Conservation (phyloP, 306 rosid species). For the Prunus mume region DNA sequence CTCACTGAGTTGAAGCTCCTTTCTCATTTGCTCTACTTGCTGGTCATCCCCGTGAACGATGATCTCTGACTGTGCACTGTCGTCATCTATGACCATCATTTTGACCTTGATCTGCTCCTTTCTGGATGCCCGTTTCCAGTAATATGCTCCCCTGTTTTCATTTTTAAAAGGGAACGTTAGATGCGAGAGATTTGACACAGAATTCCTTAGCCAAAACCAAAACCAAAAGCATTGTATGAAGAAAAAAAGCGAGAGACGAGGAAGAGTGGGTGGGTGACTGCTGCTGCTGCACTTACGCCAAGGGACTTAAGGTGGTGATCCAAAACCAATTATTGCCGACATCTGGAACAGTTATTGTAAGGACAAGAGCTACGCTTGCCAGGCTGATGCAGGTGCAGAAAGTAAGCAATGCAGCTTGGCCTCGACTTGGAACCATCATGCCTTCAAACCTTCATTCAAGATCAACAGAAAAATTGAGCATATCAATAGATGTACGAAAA, state of each 20-base stretch:
- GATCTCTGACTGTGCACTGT: conserved; percentile 53
- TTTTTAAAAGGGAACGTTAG: conserved; percentile 1
- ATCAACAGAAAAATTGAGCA: neutral
- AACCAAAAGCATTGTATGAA: too few species aligned
- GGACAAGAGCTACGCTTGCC: conserved; percentile 90
- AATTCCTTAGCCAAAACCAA: too few species aligned
- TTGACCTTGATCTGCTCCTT: conserved; percentile 84
- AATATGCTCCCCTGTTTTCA: conserved; percentile 68
- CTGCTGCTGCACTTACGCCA: conserved; percentile 61
- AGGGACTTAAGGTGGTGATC: conserved; percentile 74
- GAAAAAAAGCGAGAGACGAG: neutral
- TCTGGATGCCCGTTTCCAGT: conserved; percentile 75
- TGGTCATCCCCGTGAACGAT: conserved; percentile 86
- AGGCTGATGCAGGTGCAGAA: conserved; percentile 91
- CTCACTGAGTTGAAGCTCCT: conserved; percentile 67
- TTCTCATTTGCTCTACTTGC: conserved; percentile 79
- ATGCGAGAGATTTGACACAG: neutral
- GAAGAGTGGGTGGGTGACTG: neutral
- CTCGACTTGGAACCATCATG: conserved; percentile 81
- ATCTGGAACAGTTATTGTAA: conserved; percentile 81
- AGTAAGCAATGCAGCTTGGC: conserved; percentile 76
- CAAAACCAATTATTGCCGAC: conserved; percentile 87
- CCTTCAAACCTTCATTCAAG: conserved; percentile 79
- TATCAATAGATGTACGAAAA: neutral
- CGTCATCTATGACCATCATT: conserved; percentile 56